Percentiles rank a stretch among this genome's conserved stretches.
Evolutionary conservation across 1,284 basidiomycete species (phyloP).

Genomic region (Melampsora occidentalis): DNA sequence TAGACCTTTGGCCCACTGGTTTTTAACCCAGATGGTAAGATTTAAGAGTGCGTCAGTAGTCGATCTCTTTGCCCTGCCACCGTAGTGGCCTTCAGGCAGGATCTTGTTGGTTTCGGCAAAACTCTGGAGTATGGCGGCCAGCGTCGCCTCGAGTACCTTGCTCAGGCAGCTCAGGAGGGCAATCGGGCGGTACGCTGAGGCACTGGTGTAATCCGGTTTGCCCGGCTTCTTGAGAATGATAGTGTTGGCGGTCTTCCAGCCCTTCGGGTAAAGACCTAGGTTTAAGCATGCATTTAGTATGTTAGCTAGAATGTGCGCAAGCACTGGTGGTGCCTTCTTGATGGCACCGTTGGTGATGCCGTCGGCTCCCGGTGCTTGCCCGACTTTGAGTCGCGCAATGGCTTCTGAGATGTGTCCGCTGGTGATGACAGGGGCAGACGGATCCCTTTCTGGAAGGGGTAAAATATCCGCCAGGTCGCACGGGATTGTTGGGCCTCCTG

Average conservation of each 20-base stretch:
- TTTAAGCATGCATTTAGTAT: not conserved
- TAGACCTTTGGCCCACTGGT: too few relatives aligned
- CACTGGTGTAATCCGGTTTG: slow-evolving; percentile 9
- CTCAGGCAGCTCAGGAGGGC: not conserved
- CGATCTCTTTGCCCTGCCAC: not conserved
- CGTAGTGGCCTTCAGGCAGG: slow-evolving; percentile 3
- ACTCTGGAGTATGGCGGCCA: not conserved
- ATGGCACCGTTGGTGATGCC: not conserved
- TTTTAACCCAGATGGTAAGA: too few relatives aligned
- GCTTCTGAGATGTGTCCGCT: not conserved
- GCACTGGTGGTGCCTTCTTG: not conserved
- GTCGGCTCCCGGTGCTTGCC: not conserved
- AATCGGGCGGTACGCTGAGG: slow-evolving; percentile 3
- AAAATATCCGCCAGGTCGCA: not conserved
- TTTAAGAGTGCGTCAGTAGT: too few relatives aligned
- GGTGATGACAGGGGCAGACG: not conserved
- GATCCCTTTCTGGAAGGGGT: not conserved
- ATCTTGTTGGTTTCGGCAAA: not conserved
- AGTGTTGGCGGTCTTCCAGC: slow-evolving; percentile 4
- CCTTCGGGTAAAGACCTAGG: not conserved
- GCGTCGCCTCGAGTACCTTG: slow-evolving; percentile 2
- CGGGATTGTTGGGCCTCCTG: not conserved
- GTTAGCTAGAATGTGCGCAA: not conserved
- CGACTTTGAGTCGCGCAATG: not conserved
- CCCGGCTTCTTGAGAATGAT: slow-evolving; percentile 18